Evolutionary conservation across 1,139 yeast genomes (phyloP), one percentile per base, ranked within the genome.

Genomic region (Hyphopichia pseudoburtonii): DNA sequence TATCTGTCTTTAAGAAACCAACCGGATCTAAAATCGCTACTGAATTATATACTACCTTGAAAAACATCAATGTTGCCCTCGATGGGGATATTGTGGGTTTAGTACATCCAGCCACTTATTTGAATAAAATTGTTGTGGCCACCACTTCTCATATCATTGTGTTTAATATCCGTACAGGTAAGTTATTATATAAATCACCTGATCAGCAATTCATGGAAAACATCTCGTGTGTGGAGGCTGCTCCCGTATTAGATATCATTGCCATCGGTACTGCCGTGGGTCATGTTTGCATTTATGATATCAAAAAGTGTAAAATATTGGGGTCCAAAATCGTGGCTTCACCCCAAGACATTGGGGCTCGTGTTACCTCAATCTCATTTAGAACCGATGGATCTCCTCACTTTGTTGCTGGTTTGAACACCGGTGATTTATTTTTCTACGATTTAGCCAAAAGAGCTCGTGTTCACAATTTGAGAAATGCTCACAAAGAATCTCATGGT

Each of bases 301-400:
- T 92, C 46, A 82, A 78, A 47, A 83, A 79, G 54, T 95, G 81
- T 16, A 75, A 67, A 42, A 57, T 67, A 2, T 51, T 87, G 34
- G 72, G 72, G 8, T 21, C 44, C n/a, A 77, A 82, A 45, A 77
- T 80, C 7, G 66, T 84, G 36, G 75, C 76, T 17, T 73, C 86
- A 1, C 81, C 82, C 4, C 74, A 74, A 33, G 72, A 73, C 17
- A 59, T 54, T 5, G 56, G 64, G 0, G 60, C 73, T 5, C 69
- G 77, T 36, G 76, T 88, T 4, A 77, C 86, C 0, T 73, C 95
- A 0, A 51, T 92, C 17, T 86, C 97, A 0, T 92, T 94, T 66
- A 78, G 98, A 63, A 87, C 96, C 2, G 98, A 94, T 57, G 96
- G 96, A 0, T 76, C 84, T 3, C 76, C 94, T 4, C 95, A 90